Evolutionary conservation across 305 asterid genomes (phyloP), one percentile per base, ranked within the genome.

Genomic region (Fraxinus xanthoxyloides): DNA sequence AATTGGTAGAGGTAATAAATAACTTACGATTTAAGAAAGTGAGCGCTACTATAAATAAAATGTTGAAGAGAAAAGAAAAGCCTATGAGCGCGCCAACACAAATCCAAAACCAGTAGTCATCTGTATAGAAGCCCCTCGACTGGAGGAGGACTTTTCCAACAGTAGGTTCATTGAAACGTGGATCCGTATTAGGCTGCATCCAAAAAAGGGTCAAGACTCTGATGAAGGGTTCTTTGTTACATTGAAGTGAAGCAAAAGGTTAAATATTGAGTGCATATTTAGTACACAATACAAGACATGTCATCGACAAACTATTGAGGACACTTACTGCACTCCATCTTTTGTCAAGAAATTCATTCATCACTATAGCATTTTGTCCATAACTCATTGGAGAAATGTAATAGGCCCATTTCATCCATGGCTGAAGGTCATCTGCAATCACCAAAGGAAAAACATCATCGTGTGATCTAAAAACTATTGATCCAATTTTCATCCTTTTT

Each of bases 371-470:
- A 74, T 89, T 89, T 59, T 89, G 91, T 34, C 87, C 92, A 54
- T 88, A 89, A 67, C 86, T 87, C 92, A 89, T 82, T 2, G 92
- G 92, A 72, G 90, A 89, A 65, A 88, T 0, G 59, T 86, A 89
- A 61, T 89, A 86, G 19, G 88, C 91, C 91, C 92, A 89, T 77
- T 76, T 82, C 81, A 89, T 76, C 91, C 91, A 89, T 56, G 89
- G 85, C 6, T 24, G 75, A 51, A 89, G 43, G 80, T 89, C 90
- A 85, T 87, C 91, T 88, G 82, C 69, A 63, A 75, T 80, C 81
- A 82, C 73, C 34, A 65, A 9, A 12, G 35, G 35, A 65, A 12
- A 65, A 65, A 65, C 73, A 28, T 24, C 35, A 26, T 65, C 5
- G 3, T 12, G 35, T 24, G 73, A 65, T 26, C 35, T 65, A 26